A percentile compares a stretch with the other conserved stretches of the same genome.
These are phyloP conservation scores for Ceratocystiopsis sp. DNA, from an alignment of 2,329 filamentous ascomycete species.

Conservation along the genomic window DNA sequence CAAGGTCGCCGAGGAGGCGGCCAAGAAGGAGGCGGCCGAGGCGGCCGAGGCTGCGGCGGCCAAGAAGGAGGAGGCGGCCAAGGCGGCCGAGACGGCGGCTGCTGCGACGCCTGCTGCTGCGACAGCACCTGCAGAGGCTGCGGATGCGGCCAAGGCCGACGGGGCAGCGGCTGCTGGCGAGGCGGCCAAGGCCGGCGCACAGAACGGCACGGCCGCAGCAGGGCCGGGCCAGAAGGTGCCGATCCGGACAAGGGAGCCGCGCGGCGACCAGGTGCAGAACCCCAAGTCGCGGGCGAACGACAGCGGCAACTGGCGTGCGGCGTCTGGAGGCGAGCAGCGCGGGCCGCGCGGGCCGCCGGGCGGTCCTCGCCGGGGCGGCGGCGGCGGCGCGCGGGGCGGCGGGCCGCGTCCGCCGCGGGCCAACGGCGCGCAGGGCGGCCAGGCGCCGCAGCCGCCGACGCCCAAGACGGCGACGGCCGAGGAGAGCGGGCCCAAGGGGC, in stretches of 20 bases:
- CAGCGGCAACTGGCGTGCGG: constrained; percentile 42
- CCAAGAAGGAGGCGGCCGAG: constrained; percentile 17
- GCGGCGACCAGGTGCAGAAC: constrained; percentile 27
- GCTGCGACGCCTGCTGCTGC: not conserved
- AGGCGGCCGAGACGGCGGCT: constrained; percentile 1
- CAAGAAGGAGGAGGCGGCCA: constrained; percentile 10
- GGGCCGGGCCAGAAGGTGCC: constrained; percentile 8
- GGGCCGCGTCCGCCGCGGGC: constrained; percentile 28
- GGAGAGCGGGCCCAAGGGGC: constrained; percentile 14
- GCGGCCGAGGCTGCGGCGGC: constrained; percentile 19
- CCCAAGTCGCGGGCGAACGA: constrained; percentile 39
- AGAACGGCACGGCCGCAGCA: constrained; percentile 11
- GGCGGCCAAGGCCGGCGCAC: constrained; percentile 9
- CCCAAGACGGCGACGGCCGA: constrained; percentile 17
- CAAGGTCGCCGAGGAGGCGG: constrained; percentile 12
- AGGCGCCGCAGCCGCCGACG: constrained; percentile 15
- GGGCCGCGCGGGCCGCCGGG: constrained; percentile 29
- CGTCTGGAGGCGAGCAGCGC: constrained; percentile 30
- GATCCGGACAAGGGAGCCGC: constrained; percentile 15
- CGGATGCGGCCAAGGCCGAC: constrained; percentile 4
- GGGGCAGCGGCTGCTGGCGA: constrained; percentile 4
- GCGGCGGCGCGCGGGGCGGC: constrained; percentile 13
- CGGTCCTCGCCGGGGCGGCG: constrained; percentile 15
- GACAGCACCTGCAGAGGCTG: constrained; percentile 7
- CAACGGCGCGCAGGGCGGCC: constrained; percentile 26